Evolutionary conservation across 2,329 filamentous ascomycete genomes (phyloP), one percentile per base, ranked within the genome.

Genomic region (Hypoxylon sp.): DNA sequence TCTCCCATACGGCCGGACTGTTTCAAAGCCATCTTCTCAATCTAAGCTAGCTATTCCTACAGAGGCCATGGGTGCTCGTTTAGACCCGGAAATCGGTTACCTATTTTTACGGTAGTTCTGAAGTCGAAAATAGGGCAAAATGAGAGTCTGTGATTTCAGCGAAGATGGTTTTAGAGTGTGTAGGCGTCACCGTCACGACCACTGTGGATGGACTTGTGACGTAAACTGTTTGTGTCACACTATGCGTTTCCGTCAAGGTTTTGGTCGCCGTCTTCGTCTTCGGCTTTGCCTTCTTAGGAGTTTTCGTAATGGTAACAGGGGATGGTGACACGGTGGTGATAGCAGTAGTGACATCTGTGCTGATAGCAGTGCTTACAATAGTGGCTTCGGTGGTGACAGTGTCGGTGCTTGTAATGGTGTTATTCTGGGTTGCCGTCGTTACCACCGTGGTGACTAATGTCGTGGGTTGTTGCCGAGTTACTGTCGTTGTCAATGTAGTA

Each of bases 221-320:
- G 9, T 19, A 43, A 21, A 10, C 38, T 4, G 38, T 43, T 17
- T 19, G 7, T 11, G 38, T 43, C 17, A 43, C 4, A 10, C 1
- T 28, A 2, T 38, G 45, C 11, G 30, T 45, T 38, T 34, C 11
- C 21, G 30, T 60, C 30, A 45, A 10, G 19, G 46, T 55, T n/a
- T 50, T 50, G n/a, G 56, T 56, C 23, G 23, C 23, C 23, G 23
- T 23, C 61, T 60, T 56, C 13, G 21, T 60, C 17, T 25, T 28
- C 5, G 50, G 56, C 17, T 25, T 28, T 2, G 50, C 56, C 43
- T 55, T 49, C 21, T 58, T 65, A 11, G 23, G 19, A 2, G 21
- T 60, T 21, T 49, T 32, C 28, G 60, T 63, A 9, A 59, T 19
- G 5, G 60, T 60, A 51, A 55, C 45, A 7, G 32, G 51, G 13